Conservation (phyloP, 202 grass and related monocot genomes). For the Panicum virgatum region DNA sequence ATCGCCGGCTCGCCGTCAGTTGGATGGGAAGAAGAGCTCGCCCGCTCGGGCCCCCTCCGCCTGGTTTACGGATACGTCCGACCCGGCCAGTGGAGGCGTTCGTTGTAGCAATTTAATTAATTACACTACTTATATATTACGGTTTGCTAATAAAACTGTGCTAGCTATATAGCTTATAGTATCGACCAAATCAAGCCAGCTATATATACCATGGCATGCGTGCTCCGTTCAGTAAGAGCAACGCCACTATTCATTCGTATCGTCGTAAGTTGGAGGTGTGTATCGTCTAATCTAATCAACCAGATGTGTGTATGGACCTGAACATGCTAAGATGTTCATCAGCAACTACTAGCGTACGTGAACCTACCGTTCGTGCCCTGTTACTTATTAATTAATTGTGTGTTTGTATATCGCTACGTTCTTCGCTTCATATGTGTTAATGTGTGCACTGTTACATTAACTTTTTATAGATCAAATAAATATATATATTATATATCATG, state of each 20-base stretch:
- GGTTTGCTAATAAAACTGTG: conserved; percentile 1
- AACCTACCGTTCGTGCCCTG: neutral
- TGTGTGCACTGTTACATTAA: neutral
- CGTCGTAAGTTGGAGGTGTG: neutral
- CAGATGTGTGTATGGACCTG: neutral
- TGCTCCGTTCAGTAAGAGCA: neutral
- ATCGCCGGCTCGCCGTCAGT: neutral
- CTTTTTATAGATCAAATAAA: neutral
- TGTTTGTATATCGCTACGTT: neutral
- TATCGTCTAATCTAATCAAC: neutral
- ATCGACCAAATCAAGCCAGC: neutral
- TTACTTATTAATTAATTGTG: neutral
- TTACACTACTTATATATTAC: neutral
- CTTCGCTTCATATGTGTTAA: neutral
- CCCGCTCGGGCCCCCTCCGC: neutral
- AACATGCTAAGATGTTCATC: neutral
- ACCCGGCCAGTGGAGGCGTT: neutral
- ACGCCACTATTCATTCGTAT: neutral
- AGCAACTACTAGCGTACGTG: neutral
- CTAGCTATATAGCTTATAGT: neutral
- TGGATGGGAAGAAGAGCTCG: neutral
- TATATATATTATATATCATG: neutral
- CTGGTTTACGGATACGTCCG: neutral
- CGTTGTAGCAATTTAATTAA: neutral
- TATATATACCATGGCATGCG: neutral